phyloP scores from a whole-genome alignment of 345 rosid genomes.

The Lepidium didymum region DNA sequence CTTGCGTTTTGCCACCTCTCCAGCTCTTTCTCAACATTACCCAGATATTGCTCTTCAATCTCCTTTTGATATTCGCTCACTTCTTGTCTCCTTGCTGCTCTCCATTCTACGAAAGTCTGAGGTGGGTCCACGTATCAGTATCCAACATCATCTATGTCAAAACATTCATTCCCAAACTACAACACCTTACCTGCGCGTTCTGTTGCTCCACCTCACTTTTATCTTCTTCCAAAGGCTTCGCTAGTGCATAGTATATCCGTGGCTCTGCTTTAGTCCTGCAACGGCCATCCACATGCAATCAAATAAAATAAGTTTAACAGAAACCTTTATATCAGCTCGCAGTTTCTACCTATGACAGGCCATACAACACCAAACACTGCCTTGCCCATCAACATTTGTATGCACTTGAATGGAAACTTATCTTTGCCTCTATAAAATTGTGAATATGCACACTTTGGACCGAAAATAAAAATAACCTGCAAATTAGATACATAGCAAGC shows the following conservation, averaged over 20 bases:
- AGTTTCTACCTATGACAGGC: conserved; percentile 31
- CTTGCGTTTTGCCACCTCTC: conserved; percentile 96
- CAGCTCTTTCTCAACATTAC: conserved; percentile 80
- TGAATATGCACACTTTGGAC: conserved; percentile 99
- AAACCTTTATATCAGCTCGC: conserved; percentile 3
- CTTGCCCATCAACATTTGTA: conserved; percentile 41
- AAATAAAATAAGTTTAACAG: conserved; percentile 10
- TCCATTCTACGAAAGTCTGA: conserved; percentile 84
- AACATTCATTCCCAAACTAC: neutral
- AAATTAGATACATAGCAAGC: conserved; percentile 8
- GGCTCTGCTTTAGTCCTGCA: conserved; percentile 94
- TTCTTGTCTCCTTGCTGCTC: conserved; percentile 63
- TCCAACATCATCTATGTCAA: neutral
- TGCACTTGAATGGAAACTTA: conserved; percentile 88
- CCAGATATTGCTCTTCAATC: conserved; percentile 54
- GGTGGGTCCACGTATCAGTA: neutral
- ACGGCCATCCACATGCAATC: conserved; percentile 27
- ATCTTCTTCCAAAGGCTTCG: conserved; percentile 63
- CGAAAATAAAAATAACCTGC: conserved; percentile 99
- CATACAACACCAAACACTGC: conserved; percentile 29
- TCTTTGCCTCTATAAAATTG: conserved; percentile 89
- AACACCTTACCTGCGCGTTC: conserved; percentile 56
- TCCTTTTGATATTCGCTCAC: conserved; percentile 76
- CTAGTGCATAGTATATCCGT: conserved; percentile 62
- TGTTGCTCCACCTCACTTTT: conserved; percentile 42